A percentile compares a stretch with the other conserved stretches of the same genome.
Conservation (phyloP, 306 rosid species). For the Geum urbanum region DNA sequence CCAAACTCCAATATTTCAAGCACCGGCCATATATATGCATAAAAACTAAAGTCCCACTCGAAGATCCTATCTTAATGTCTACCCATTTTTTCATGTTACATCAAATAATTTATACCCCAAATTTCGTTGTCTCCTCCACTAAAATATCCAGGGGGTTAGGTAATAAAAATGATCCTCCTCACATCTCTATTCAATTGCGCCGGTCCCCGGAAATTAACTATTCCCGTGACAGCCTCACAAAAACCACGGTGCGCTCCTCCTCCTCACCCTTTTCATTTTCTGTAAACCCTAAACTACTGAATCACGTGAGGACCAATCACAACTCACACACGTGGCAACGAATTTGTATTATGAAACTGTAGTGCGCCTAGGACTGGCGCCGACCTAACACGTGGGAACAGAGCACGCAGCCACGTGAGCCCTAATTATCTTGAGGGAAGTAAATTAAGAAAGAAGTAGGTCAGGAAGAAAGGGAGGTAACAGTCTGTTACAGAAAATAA, state of each 20-base stretch:
- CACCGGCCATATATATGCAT: background rate
- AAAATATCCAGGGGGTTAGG: conserved; percentile 10
- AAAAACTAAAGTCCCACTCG: background rate
- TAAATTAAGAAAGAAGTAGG: background rate
- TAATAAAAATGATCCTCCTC: background rate
- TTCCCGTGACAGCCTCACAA: conserved; percentile 13
- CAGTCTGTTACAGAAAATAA: background rate
- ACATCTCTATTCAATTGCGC: background rate
- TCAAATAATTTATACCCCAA: background rate
- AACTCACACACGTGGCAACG: background rate
- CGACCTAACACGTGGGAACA: conserved; percentile 10
- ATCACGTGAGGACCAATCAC: conserved; percentile 5
- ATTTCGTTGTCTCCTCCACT: background rate
- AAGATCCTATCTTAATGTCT: background rate
- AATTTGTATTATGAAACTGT: background rate
- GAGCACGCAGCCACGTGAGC: background rate
- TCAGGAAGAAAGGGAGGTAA: background rate
- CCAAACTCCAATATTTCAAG: background rate
- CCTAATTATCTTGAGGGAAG: background rate
- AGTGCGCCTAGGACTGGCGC: background rate
- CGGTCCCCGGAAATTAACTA: conserved; percentile 10
- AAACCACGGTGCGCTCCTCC: conserved; percentile 9
- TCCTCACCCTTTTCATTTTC: background rate
- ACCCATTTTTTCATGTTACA: background rate
- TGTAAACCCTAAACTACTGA: background rate